phyloP scores from a whole-genome alignment of 116 monocot genomes.

The Iris pallida region DNA sequence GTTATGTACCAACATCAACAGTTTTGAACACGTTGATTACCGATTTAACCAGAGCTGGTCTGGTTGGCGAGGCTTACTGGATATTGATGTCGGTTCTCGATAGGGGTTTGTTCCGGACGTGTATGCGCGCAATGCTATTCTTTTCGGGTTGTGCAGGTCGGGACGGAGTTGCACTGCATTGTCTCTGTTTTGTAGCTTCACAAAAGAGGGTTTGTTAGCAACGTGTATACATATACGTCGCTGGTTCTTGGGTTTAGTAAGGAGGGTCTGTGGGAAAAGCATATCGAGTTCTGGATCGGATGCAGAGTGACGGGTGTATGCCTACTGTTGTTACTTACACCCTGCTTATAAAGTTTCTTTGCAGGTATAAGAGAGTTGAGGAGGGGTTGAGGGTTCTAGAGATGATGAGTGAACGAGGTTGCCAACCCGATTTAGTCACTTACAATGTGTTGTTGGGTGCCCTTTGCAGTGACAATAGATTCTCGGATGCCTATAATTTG shows the following conservation, averaged over 20 bases:
- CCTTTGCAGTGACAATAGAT: constrained; percentile 21
- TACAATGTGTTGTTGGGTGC: constrained; percentile 52
- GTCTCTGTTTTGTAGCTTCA: constrained; percentile 41
- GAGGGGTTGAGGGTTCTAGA: constrained; percentile 33
- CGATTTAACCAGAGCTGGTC: constrained; percentile 18
- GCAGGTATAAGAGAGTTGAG: constrained; percentile 21
- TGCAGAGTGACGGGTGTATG: constrained; percentile 32
- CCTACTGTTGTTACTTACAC: constrained; percentile 58
- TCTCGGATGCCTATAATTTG: constrained; percentile 38
- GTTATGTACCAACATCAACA: constrained; percentile 24
- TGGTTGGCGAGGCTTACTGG: constrained; percentile 23
- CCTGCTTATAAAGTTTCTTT: constrained; percentile 41
- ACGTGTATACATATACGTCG: constrained; percentile 51
- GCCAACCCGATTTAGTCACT: constrained; percentile 36
- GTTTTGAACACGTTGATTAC: constrained; percentile 33
- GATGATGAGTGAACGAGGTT: constrained; percentile 26
- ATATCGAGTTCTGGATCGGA: constrained; percentile 28
- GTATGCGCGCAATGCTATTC: constrained; percentile 50
- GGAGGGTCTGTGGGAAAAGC: constrained; percentile 46
- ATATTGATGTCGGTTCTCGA: constrained; percentile 27
- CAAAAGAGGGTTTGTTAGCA: constrained; percentile 44
- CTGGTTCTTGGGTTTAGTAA: constrained; percentile 46
- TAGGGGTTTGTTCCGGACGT: constrained; percentile 38
- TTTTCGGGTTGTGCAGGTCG: constrained; percentile 47
- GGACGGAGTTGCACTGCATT: constrained; percentile 28